phyloP scores from a whole-genome alignment of 2,329 filamentous ascomycete species.

The Dryadomyces sulphureus region DNA sequence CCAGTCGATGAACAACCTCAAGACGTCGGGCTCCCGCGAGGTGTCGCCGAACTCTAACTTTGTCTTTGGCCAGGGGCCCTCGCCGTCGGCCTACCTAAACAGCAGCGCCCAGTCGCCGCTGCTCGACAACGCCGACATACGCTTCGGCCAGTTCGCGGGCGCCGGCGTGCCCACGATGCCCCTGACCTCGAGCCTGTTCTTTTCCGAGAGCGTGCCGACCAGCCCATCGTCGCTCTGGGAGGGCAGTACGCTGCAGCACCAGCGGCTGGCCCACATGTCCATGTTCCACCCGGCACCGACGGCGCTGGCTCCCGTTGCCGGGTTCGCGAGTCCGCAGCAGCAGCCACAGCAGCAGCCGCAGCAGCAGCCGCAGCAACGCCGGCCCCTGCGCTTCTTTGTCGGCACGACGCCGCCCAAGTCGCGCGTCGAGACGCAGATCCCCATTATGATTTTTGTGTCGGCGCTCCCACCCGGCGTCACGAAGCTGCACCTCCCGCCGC shows the following conservation, averaged over 20 bases:
- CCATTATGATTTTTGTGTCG: conserved; percentile 65
- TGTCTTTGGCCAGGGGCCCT: conserved; percentile 35
- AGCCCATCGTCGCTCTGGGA: conserved; percentile 7
- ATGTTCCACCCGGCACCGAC: background rate
- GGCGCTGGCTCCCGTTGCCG: background rate
- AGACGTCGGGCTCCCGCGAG: conserved; percentile 33
- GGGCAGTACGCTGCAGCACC: conserved; percentile 2
- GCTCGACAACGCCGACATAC: conserved; percentile 23
- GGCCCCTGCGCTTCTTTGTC: conserved; percentile 18
- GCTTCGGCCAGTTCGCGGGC: conserved; percentile 6
- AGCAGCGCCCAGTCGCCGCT: conserved; percentile 32
- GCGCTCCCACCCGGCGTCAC: conserved; percentile 62
- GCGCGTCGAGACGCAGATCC: conserved; percentile 91
- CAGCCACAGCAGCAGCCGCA: conserved; percentile 3
- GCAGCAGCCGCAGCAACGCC: conserved; percentile 2
- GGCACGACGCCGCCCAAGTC: conserved; percentile 65
- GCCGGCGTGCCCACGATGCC: conserved; percentile 3
- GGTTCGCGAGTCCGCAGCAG: background rate
- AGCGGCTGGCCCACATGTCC: conserved; percentile 8
- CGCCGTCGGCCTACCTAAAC: conserved; percentile 31
- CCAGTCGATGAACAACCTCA: conserved; percentile 34
- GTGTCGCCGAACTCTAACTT: conserved; percentile 38
- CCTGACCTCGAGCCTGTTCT: conserved; percentile 5
- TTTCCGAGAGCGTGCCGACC: conserved; percentile 7
- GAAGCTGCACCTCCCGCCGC: conserved; percentile 70